Percentiles rank a stretch among this genome's conserved stretches.
Evolutionary conservation across 495 filamentous ascomycete genomes (phyloP).

Genomic region (Amniculicola lignicola): DNA sequence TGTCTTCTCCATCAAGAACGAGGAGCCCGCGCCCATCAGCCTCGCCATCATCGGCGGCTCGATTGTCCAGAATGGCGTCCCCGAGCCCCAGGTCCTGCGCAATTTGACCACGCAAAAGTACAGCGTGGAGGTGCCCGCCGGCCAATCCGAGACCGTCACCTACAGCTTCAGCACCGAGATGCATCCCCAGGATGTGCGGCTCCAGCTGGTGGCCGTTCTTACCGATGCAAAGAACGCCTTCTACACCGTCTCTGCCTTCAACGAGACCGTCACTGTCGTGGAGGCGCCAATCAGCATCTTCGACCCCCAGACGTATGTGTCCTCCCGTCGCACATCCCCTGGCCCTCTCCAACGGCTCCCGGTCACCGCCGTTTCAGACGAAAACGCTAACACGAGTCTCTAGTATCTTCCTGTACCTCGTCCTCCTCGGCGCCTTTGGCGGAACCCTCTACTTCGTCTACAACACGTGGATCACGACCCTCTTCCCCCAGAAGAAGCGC

Average conservation of each 20-base stretch:
- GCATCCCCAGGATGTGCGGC: constrained; percentile 82
- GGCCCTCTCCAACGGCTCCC: neutral
- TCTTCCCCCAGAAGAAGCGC: constrained; percentile 88
- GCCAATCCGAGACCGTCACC: constrained; percentile 68
- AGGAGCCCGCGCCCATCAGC: constrained; percentile 71
- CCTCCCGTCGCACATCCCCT: constrained; percentile 2
- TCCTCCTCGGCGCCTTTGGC: constrained; percentile 73
- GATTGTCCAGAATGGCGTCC: constrained; percentile 54
- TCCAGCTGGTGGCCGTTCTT: constrained; percentile 73
- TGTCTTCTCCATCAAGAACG: constrained; percentile 76
- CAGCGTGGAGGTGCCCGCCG: constrained; percentile 71
- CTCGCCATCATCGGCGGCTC: constrained; percentile 76
- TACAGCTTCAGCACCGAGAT: constrained; percentile 89
- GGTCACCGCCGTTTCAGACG: neutral
- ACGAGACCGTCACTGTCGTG: constrained; percentile 83
- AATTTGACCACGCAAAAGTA: constrained; percentile 80
- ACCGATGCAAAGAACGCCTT: constrained; percentile 61
- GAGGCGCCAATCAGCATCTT: constrained; percentile 91
- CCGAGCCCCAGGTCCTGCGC: constrained; percentile 57
- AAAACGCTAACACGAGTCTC: neutral
- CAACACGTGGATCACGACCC: constrained; percentile 92
- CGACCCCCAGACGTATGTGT: constrained; percentile 87
- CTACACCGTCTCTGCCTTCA: constrained; percentile 77
- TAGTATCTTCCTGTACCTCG: constrained; percentile 91
- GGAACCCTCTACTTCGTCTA: constrained; percentile 93